Evolutionary conservation across 345 rosid species (phyloP).

Genomic region (Durio zibethinus): DNA sequence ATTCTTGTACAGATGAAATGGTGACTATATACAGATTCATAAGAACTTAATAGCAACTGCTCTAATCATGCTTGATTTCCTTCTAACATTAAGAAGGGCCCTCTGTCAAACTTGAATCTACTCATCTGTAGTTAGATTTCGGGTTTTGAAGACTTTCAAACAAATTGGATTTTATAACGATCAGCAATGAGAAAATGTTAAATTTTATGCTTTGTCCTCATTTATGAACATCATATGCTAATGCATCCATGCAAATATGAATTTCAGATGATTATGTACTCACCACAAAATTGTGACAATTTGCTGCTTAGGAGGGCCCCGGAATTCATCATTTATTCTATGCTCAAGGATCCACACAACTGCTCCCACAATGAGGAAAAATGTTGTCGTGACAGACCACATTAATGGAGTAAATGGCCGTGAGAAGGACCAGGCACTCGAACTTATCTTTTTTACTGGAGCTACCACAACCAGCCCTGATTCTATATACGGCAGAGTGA

Average conservation of each 20-base stretch:
- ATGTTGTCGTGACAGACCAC: constrained; percentile 78
- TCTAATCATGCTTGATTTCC: neutral
- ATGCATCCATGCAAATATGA: neutral
- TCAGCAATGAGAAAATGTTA: neutral
- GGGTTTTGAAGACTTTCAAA: neutral
- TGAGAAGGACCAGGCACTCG: constrained; percentile 74
- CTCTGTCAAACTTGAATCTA: neutral
- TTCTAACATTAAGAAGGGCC: neutral
- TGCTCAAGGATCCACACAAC: constrained; percentile 95
- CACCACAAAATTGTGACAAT: constrained; percentile 66
- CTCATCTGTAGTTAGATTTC: neutral
- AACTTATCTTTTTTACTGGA: constrained; percentile 59
- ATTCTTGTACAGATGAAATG: neutral
- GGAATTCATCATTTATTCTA: constrained; percentile 77
- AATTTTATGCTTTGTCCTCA: neutral
- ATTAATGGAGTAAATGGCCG: constrained; percentile 71
- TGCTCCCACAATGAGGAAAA: constrained; percentile 71
- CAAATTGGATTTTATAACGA: neutral
- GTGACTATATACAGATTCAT: neutral
- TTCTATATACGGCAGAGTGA: constrained; percentile 84
- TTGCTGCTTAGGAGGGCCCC: constrained; percentile 81
- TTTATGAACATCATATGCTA: neutral
- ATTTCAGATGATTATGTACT: constrained; percentile 25
- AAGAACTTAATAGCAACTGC: neutral
- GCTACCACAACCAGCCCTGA: constrained; percentile 92